phyloP scores from a whole-genome alignment of 176 grass and related monocot genomes.

The Dendrocalamus sinicus region DNA sequence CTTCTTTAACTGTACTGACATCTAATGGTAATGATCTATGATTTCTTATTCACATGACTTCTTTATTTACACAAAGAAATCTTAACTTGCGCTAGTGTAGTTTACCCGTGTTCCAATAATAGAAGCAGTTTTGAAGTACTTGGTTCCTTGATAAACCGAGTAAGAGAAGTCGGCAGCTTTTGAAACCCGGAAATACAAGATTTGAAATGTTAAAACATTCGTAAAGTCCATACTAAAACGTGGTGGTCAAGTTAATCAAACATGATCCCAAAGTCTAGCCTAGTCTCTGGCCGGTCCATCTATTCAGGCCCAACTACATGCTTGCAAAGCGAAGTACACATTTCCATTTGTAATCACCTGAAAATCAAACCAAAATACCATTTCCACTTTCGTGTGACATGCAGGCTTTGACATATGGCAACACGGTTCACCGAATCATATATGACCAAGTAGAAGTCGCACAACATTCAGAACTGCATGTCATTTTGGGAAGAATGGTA shows the following conservation, averaged over 20 bases:
- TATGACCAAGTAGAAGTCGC: background rate
- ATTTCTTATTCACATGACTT: too few species aligned
- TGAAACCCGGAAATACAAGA: background rate
- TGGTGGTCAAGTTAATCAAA: conserved; percentile 9
- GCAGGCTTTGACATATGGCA: background rate
- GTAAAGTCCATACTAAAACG: background rate
- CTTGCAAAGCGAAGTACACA: background rate
- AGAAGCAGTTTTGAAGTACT: background rate
- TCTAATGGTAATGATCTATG: too few species aligned
- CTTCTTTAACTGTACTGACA: too few species aligned
- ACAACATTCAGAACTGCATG: background rate
- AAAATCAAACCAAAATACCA: background rate
- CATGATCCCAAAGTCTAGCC: background rate
- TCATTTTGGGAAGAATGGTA: background rate
- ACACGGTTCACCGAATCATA: conserved; percentile 11
- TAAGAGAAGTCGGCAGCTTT: background rate
- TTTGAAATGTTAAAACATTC: background rate
- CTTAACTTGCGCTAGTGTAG: too few species aligned
- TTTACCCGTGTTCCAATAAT: too few species aligned
- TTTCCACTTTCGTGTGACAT: background rate
- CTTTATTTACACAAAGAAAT: too few species aligned
- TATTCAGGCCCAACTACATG: background rate
- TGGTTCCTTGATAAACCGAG: background rate
- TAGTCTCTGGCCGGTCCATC: conserved; percentile 13
- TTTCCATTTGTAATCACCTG: background rate